These are phyloP conservation scores for Apiospora marii DNA, from an alignment of 2,329 filamentous ascomycete species.

Conservation along the genomic window DNA sequence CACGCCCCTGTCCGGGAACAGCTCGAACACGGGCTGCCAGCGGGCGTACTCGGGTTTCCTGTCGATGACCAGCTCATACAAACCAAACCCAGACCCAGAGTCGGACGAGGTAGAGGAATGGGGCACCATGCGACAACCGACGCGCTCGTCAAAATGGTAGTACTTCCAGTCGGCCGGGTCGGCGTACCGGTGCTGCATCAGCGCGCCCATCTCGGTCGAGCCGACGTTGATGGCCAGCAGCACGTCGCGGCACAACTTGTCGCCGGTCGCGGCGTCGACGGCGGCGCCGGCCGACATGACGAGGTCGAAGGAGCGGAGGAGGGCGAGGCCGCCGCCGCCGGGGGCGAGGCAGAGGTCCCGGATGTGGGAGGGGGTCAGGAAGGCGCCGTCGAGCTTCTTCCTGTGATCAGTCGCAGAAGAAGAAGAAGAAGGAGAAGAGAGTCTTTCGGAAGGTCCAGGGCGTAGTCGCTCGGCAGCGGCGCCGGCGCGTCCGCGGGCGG, in stretches of 20 bases:
- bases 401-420: background rate
- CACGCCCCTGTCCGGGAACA: constrained; percentile 4
- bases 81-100: too few relatives aligned
- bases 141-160: constrained; percentile 19
- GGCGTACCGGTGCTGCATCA: constrained; percentile 5
- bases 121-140: constrained; percentile 8
- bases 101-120: background rate
- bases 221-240: background rate
- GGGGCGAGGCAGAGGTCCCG: constrained; percentile 8
- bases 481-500: constrained; percentile 15
- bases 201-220: constrained; percentile 22
- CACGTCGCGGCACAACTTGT: constrained; percentile 20
- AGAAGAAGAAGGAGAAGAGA: background rate
- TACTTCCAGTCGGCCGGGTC: constrained; percentile 25
- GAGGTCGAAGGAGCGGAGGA: background rate
- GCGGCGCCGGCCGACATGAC: constrained; percentile 20
- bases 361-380: background rate
- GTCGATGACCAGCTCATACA: constrained; percentile 24
- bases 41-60: constrained; percentile 18
- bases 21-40: constrained; percentile 19
- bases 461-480: background rate
- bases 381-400: constrained; percentile 9
- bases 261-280: constrained; percentile 19
- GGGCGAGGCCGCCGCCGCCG: background rate
- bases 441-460: background rate